A percentile compares a stretch with the other conserved stretches of the same genome.
phyloP scores from a whole-genome alignment of 805 yeast genomes.

The Starmerella roubikii region DNA sequence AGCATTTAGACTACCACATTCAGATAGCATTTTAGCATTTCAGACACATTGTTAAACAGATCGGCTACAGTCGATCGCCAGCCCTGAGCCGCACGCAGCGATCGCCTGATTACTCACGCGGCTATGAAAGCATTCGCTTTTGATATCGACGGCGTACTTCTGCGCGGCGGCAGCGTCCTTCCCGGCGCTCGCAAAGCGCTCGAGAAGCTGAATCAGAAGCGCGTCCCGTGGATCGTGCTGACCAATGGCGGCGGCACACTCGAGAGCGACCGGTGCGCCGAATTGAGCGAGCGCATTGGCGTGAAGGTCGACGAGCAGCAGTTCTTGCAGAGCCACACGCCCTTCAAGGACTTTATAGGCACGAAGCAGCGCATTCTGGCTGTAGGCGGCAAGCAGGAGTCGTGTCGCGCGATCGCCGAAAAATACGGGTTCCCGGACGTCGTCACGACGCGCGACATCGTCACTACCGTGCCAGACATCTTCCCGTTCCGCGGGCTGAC shows the following conservation, averaged over 20 bases:
- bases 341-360: conserved; percentile 70
- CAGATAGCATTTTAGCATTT: too few relatives aligned
- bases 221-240: conserved; percentile 72
- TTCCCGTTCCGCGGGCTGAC: conserved; percentile 64
- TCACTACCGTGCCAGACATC: conserved; percentile 78
- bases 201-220: conserved; percentile 54
- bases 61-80: neutral
- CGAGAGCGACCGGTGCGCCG: conserved; percentile 59
- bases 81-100: neutral
- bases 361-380: conserved; percentile 62
- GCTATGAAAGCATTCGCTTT: conserved; percentile 57
- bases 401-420: conserved; percentile 70
- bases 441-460: conserved; percentile 65
- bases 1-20: too few relatives aligned
- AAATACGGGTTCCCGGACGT: conserved; percentile 75
- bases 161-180: conserved; percentile 71
- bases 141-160: conserved; percentile 84
- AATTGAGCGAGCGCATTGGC: conserved; percentile 48
- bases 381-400: conserved; percentile 79
- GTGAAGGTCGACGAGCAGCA: conserved; percentile 57
- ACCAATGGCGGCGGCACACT: conserved; percentile 91
- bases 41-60: too few relatives aligned
- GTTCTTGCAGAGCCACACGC: conserved; percentile 87
- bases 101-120: neutral
- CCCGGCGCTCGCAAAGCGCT: conserved; percentile 70